Evolutionary conservation across 306 rosid species (phyloP), one percentile per base, ranked within the genome.

Genomic region (Boehmeria nivea): DNA sequence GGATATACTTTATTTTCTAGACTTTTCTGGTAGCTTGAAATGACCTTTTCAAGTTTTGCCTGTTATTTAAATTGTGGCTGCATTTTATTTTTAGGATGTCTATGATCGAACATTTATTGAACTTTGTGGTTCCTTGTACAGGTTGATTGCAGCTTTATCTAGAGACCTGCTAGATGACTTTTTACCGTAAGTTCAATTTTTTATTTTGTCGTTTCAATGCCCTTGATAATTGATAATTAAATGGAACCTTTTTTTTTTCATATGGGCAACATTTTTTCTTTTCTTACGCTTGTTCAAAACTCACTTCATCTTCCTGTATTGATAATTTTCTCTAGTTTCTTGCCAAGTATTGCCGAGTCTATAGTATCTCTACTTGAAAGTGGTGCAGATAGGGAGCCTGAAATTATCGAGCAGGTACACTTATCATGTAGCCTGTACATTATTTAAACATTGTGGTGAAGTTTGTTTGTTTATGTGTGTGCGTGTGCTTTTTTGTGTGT

Each of bases 371-470:
- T 87, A 51, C 83, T 90, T 38, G 75, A 82, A 73, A 64, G 76
- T 71, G 98, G 98, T 49, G 93, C 76, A 34, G 95, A 81, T 65
- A 80, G 77, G 79, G 98, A 90, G 66, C 94, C 95, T 7, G 91
- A 87, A 71, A 82, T 84, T 74, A 65, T 90, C 53, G 87, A 84
- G 83, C 85, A 84, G 98, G 98, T 87, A 40, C 16, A 14, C 17
- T 40, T 40, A 3, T 31, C 9, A 10, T 31, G 5, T 31, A 31
- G 36, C 36, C 36, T 31, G 36, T 31, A 31, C 36, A 31, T 4
- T 31, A 4, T 6, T 6, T 31, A 31, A 10, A 31, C 5, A 31
- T 31, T 40, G 4, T 40, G 45, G 0, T 40, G 45, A 40, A 40
- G 17, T 40, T 40, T 1, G 0, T n/a, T 11, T 40, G 45, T 40